These are phyloP conservation scores for Durusdinium trenchii DNA, from an alignment of 73 alveolate species.

Conservation along the genomic window DNA sequence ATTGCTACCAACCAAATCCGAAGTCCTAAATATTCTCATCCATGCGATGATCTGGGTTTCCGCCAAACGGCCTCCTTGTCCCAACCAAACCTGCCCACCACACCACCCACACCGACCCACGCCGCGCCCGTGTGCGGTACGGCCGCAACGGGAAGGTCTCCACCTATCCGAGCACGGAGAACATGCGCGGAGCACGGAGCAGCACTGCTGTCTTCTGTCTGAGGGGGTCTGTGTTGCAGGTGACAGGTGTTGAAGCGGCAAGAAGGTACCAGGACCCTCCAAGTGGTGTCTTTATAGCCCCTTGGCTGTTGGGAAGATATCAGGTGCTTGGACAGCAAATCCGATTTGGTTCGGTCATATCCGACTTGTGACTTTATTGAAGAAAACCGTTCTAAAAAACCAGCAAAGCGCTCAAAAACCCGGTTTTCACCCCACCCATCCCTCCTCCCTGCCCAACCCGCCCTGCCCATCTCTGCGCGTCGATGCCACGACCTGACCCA, in stretches of 20 bases:
- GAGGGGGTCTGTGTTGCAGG: neutral
- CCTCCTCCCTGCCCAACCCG: too few species aligned
- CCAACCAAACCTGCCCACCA: neutral
- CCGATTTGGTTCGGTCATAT: too few species aligned
- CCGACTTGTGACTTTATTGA: too few species aligned
- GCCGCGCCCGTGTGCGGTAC: slow-evolving; percentile 30
- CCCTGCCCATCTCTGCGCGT: too few species aligned
- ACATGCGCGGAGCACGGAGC: too few species aligned
- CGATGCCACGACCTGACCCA: neutral
- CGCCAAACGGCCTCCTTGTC: neutral
- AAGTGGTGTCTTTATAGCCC: neutral
- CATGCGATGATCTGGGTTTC: neutral
- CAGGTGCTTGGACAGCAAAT: too few species aligned
- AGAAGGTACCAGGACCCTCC: neutral
- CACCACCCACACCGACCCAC: neutral
- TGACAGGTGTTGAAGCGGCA: neutral
- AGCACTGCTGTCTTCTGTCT: neutral
- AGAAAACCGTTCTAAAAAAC: too few species aligned
- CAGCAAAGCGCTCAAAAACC: too few species aligned
- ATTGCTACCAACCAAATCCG: neutral
- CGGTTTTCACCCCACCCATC: too few species aligned
- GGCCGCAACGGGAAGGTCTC: slow-evolving; percentile 31
- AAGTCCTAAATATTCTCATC: neutral
- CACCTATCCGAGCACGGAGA: neutral
- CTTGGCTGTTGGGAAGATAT: too few species aligned